phyloP scores from a whole-genome alignment of 192 early-diverging fungal species.

The Coemansia sp. region DNA sequence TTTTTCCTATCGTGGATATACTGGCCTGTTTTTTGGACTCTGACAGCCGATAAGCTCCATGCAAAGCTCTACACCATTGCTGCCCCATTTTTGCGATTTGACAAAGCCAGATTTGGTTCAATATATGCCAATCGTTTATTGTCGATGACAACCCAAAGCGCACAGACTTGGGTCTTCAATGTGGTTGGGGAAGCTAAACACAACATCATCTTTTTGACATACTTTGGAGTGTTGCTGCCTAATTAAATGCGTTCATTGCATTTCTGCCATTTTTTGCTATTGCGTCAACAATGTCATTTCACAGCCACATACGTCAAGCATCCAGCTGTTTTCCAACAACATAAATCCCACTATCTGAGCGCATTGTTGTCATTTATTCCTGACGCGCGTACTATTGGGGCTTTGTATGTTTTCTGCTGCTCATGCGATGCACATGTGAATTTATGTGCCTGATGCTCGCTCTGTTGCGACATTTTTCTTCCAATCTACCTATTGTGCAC shows the following conservation, averaged over 20 bases:
- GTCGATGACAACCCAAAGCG: too few species aligned
- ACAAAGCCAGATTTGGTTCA: too few species aligned
- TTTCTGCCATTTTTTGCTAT: too few species aligned
- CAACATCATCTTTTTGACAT: neutral
- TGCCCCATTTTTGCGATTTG: neutral
- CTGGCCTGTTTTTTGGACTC: neutral
- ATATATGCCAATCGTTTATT: too few species aligned
- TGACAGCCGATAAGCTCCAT: neutral
- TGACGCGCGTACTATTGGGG: too few species aligned
- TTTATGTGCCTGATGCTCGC: neutral
- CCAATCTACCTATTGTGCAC: neutral
- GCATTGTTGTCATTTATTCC: too few species aligned
- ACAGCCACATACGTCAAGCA: neutral
- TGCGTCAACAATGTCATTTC: neutral
- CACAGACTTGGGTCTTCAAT: too few species aligned
- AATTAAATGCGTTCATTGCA: neutral
- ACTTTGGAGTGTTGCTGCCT: neutral
- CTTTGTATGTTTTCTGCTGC: neutral
- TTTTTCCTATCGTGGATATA: neutral
- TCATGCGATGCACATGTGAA: constrained; percentile 1
- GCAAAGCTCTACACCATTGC: neutral
- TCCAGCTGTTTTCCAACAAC: neutral
- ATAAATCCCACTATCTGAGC: neutral
- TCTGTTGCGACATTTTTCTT: neutral
- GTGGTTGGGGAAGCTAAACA: neutral